Percentiles rank a stretch among this genome's conserved stretches.
Evolutionary conservation across 78 protist genomes (phyloP).

Genomic region (Protostelium mycophagum): DNA sequence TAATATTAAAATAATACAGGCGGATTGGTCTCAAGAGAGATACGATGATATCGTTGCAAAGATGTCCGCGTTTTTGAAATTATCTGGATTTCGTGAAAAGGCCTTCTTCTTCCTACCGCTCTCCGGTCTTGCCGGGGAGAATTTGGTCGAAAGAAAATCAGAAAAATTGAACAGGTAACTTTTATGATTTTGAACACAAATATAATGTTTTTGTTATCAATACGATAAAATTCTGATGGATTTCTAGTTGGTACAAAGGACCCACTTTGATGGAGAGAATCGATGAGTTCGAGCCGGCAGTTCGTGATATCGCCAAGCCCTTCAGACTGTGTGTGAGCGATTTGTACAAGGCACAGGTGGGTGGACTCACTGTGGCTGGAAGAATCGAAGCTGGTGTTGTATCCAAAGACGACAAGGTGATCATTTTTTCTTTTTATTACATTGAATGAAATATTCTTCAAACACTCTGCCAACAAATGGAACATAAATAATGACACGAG

Average conservation of each 20-base stretch:
- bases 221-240: no score
- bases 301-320: conserved; percentile 58
- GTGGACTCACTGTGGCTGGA: conserved; percentile 61
- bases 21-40: conserved; percentile 54
- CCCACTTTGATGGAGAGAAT: not conserved
- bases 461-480: not conserved
- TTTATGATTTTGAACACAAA: not conserved
- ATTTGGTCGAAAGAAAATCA: conserved; percentile 37
- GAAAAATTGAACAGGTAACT: not conserved
- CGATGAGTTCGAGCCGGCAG: conserved; percentile 28
- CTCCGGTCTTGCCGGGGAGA: conserved; percentile 75
- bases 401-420: conserved; percentile 47
- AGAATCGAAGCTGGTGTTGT: conserved; percentile 73
- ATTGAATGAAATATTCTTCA: not conserved
- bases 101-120: conserved; percentile 55
- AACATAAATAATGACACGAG: not conserved
- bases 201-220: not conserved
- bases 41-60: conserved; percentile 52
- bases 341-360: conserved; percentile 47
- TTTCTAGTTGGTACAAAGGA: not conserved
- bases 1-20: no score
- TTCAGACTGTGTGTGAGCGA: conserved; percentile 77
- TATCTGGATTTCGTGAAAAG: conserved; percentile 55
- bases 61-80: conserved; percentile 46
- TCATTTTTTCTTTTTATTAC: not conserved